Evolutionary conservation across 2,329 filamentous ascomycete species (phyloP).

Genomic region (Clonostachys byssicola): DNA sequence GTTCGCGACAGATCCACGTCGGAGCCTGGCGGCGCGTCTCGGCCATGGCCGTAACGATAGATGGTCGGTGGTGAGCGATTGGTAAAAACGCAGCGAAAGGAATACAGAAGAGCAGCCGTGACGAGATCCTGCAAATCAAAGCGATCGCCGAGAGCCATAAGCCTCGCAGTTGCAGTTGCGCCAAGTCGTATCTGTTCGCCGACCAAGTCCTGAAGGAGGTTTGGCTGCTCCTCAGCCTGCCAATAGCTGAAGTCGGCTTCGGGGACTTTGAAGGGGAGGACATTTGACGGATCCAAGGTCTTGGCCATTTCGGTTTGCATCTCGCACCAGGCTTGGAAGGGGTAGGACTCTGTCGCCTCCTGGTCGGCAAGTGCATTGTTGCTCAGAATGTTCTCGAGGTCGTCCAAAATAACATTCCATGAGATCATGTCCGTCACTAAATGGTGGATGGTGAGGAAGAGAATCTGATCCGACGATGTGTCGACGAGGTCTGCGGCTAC

Average conservation of each 20-base stretch:
- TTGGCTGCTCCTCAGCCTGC: no score
- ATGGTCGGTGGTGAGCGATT: constrained; percentile 18
- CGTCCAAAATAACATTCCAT: constrained; percentile 36
- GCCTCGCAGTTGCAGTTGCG: constrained; percentile 2
- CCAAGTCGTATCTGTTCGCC: constrained; percentile 1
- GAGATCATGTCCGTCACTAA: constrained; percentile 37
- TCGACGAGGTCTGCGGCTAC: not conserved
- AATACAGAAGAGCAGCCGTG: constrained; percentile 18
- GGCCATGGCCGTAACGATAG: constrained; percentile 26
- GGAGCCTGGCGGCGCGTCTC: constrained; percentile 21
- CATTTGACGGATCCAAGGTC: constrained; percentile 24
- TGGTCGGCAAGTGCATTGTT: constrained; percentile 3
- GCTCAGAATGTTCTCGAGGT: constrained; percentile 32
- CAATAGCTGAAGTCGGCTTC: not conserved
- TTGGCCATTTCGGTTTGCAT: constrained; percentile 1
- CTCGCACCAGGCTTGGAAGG: no score
- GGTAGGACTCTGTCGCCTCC: no score
- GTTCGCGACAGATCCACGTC: constrained; percentile 24
- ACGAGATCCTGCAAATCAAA: constrained; percentile 21
- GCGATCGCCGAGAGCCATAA: constrained; percentile 21
- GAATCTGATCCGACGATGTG: not conserved
- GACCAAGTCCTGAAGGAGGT: no score
- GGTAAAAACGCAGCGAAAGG: constrained; percentile 18
- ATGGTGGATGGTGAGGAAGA: constrained; percentile 16
- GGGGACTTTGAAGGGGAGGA: constrained; percentile 20